These are phyloP conservation scores for Stenocarpella maydis DNA, from an alignment of 2,329 filamentous ascomycete genomes.

Conservation along the genomic window DNA sequence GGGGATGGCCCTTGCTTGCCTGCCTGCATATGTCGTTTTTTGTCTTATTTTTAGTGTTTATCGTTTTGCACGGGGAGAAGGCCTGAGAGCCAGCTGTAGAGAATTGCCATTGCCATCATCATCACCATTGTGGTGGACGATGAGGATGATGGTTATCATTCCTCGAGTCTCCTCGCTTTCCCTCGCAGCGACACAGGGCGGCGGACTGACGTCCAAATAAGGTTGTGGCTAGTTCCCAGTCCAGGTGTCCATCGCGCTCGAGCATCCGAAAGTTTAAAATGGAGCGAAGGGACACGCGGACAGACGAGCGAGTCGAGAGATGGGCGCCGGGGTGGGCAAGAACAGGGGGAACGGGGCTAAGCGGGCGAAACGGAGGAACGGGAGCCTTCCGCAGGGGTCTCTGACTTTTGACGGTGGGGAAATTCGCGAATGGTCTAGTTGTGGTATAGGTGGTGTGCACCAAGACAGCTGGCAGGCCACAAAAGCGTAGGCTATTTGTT, in stretches of 20 bases:
- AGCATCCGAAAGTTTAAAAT: conserved; percentile 33
- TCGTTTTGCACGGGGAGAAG: too few relatives aligned
- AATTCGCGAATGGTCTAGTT: background rate
- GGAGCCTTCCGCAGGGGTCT: conserved; percentile 3
- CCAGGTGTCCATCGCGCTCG: conserved; percentile 28
- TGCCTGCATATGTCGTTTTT: conserved; percentile 1
- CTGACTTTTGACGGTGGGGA: background rate
- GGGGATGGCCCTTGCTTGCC: background rate
- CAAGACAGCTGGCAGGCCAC: too few relatives aligned
- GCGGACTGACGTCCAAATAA: conserved; percentile 33
- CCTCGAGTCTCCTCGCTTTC: background rate
- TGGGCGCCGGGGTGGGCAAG: background rate
- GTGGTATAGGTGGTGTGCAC: too few relatives aligned
- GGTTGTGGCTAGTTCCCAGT: conserved; percentile 33
- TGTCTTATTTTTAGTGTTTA: background rate
- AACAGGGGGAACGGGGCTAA: background rate
- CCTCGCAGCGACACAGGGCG: background rate
- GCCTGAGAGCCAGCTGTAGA: background rate
- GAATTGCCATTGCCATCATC: background rate
- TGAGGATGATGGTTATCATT: too few relatives aligned
- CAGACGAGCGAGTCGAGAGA: conserved; percentile 6
- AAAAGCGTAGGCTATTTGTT: too few relatives aligned
- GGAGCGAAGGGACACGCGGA: conserved; percentile 14
- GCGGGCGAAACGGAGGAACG: background rate
- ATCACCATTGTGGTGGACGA: too few relatives aligned